Evolutionary conservation across 257 asterid species (phyloP), one percentile per base, ranked within the genome.

Genomic region (Solanum chiquidenum): DNA sequence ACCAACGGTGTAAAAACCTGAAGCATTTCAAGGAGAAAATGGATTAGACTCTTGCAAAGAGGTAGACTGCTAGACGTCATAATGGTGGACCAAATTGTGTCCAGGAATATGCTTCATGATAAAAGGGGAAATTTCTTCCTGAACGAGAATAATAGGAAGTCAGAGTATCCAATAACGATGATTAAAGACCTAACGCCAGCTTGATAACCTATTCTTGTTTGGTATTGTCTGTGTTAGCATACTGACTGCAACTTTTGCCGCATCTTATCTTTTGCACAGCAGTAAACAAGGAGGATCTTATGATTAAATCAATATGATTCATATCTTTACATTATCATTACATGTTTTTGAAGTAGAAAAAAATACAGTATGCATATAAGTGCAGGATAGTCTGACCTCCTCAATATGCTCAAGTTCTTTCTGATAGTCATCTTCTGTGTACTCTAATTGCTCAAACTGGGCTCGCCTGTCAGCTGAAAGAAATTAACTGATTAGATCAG

Each of bases 381-480:
- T 31, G 35, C 9, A n/a, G 38, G 35, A 69, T 12, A 20, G 62
- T 18, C 90, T 88, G 49, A 97, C 99, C 99, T 96, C 88, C 89
- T 96, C 99, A 90, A 97, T 97, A 86, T 96, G 99, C 94, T 95
- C 98, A 33, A 97, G 98, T 92, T 97, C 99, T 89, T 95, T 94
- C 89, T 96, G 99, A 92, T 97, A 97, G 88, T 97, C 99, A 1
- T 97, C 99, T 84, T 97, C 99, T 4, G 98, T 89, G 94, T 97
- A 97, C 91, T 97, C 99, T 86, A 97, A 93, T 90, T 84, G 86
- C 93, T 97, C 99, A 75, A 97, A 97, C 92, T 97, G 99, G 3
- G 99, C 99, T 90, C 99, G 93, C 87, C 99, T 92, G 91, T 97
- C 99, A 92, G 99, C 99, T 97, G 97, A 88, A 93, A 92, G 76